Percentiles rank a stretch among this genome's conserved stretches.
Conservation (phyloP, 371 early-diverging fungal species). For the Mortierella sp. region DNA sequence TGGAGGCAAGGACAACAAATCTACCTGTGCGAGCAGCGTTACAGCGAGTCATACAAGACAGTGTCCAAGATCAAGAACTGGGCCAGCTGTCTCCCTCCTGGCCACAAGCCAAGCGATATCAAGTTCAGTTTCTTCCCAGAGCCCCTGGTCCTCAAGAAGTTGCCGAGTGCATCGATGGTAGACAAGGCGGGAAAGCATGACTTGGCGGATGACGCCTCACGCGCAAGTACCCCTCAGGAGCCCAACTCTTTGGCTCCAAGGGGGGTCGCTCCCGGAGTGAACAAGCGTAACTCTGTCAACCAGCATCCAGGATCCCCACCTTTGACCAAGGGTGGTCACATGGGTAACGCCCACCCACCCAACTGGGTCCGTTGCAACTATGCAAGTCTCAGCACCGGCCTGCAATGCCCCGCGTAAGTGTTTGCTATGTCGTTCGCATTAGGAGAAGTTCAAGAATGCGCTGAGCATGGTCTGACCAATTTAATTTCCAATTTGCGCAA, state of each 20-base stretch:
- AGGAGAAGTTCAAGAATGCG: not conserved
- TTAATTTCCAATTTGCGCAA: not conserved
- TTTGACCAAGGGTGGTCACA: constrained; percentile 6
- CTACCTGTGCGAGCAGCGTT: constrained; percentile 53
- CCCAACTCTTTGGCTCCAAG: not conserved
- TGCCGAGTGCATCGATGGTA: constrained; percentile 51
- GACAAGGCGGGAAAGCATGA: constrained; percentile 47
- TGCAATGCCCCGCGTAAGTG: constrained; percentile 51
- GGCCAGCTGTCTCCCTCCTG: constrained; percentile 45
- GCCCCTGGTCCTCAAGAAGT: constrained; percentile 39
- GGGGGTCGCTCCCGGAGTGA: not conserved
- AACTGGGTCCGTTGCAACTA: constrained; percentile 52
- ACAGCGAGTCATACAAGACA: constrained; percentile 32
- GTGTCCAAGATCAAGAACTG: constrained; percentile 58
- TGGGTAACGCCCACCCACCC: constrained; percentile 14
- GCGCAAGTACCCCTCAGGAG: constrained; percentile 42
- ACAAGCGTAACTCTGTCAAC: constrained; percentile 39
- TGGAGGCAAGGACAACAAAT: constrained; percentile 50
- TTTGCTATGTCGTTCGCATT: not conserved
- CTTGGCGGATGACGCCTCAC: constrained; percentile 18
- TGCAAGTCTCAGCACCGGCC: constrained; percentile 34
- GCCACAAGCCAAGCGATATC: constrained; percentile 45
- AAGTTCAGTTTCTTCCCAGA: constrained; percentile 43
- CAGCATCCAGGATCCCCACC: constrained; percentile 33
- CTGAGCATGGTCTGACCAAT: not conserved